These are phyloP conservation scores for Penicillium roqueforti DNA, from an alignment of 495 filamentous ascomycete genomes.

Conservation along the genomic window DNA sequence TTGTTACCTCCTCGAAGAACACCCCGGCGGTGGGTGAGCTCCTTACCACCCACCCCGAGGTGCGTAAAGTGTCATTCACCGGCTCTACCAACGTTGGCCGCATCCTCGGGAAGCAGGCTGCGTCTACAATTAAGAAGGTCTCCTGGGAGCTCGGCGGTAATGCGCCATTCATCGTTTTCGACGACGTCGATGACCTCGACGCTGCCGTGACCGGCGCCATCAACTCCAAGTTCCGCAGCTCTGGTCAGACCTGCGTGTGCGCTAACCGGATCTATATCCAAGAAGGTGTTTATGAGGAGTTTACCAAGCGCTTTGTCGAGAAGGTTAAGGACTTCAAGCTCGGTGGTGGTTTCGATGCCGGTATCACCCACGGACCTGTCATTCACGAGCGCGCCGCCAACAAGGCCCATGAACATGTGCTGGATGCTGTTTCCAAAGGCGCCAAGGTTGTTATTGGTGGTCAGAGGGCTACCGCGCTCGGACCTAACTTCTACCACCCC, in stretches of 20 bases:
- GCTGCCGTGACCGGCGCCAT: conserved; percentile 71
- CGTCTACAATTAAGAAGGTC: conserved; percentile 78
- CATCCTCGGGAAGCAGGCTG: conserved; percentile 78
- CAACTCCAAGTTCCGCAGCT: conserved; percentile 77
- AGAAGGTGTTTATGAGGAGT: conserved; percentile 71
- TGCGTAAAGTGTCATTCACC: conserved; percentile 88
- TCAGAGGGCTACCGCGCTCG: conserved; percentile 57
- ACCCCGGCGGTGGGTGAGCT: conserved; percentile 69
- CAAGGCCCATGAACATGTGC: conserved; percentile 76
- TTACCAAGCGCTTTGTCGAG: conserved; percentile 63
- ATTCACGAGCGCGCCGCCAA: conserved; percentile 70
- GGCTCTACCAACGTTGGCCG: conserved; percentile 84
- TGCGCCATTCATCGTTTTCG: conserved; percentile 90
- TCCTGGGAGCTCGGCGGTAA: conserved; percentile 88
- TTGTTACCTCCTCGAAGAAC: conserved; percentile 68
- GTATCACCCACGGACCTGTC: conserved; percentile 75
- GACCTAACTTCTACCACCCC: conserved; percentile 75
- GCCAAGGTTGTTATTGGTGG: conserved; percentile 69
- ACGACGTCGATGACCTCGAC: conserved; percentile 76
- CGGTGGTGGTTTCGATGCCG: conserved; percentile 67
- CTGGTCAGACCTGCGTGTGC: conserved; percentile 88
- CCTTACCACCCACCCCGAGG: conserved; percentile 63
- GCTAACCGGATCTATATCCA: conserved; percentile 86
- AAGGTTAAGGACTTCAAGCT: conserved; percentile 75
- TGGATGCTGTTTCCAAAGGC: conserved; percentile 71